These are phyloP conservation scores for Hypoxylon crocopeplum DNA, from an alignment of 495 filamentous ascomycete species.

Conservation along the genomic window DNA sequence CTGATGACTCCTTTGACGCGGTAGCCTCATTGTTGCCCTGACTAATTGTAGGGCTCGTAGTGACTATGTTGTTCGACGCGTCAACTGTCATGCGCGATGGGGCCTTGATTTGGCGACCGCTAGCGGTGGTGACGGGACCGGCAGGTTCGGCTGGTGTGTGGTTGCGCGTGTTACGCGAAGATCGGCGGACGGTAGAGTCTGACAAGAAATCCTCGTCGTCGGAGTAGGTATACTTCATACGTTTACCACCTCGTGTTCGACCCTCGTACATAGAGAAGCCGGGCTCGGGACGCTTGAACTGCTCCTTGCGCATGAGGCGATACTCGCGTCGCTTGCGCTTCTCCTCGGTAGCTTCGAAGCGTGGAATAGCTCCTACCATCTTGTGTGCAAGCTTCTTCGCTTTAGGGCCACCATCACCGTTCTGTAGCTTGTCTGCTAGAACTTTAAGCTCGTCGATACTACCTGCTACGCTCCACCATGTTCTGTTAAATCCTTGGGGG, in stretches of 20 bases:
- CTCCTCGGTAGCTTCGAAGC: slow-evolving; percentile 96
- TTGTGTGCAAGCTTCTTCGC: slow-evolving; percentile 76
- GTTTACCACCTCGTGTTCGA: slow-evolving; percentile 92
- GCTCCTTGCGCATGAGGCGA: slow-evolving; percentile 80
- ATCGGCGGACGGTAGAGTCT: slow-evolving; percentile 72
- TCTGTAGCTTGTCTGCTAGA: slow-evolving; percentile 75
- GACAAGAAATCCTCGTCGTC: slow-evolving; percentile 82
- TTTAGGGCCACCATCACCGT: slow-evolving; percentile 76
- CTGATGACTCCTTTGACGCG: slow-evolving; percentile 39
- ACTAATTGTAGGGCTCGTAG: slow-evolving; percentile 45
- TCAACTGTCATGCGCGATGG: slow-evolving; percentile 82
- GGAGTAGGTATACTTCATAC: slow-evolving; percentile 93
- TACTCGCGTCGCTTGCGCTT: slow-evolving; percentile 95
- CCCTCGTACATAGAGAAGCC: slow-evolving; percentile 96
- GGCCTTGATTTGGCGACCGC: slow-evolving; percentile 84
- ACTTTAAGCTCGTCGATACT: slow-evolving; percentile 83
- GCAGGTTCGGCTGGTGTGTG: slow-evolving; percentile 72
- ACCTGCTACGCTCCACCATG: slow-evolving; percentile 93
- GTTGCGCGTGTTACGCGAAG: slow-evolving; percentile 74
- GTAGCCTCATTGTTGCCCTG: slow-evolving; percentile 42
- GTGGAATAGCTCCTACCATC: slow-evolving; percentile 81
- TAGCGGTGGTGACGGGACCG: slow-evolving; percentile 86
- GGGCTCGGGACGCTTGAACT: slow-evolving; percentile 85
- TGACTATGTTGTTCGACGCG: slow-evolving; percentile 50
- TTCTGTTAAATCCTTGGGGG: slow-evolving; percentile 73